Base-by-base conservation (phyloP, 2,329 filamentous ascomycete genomes). In the Fonsecaea monophora region DNA sequence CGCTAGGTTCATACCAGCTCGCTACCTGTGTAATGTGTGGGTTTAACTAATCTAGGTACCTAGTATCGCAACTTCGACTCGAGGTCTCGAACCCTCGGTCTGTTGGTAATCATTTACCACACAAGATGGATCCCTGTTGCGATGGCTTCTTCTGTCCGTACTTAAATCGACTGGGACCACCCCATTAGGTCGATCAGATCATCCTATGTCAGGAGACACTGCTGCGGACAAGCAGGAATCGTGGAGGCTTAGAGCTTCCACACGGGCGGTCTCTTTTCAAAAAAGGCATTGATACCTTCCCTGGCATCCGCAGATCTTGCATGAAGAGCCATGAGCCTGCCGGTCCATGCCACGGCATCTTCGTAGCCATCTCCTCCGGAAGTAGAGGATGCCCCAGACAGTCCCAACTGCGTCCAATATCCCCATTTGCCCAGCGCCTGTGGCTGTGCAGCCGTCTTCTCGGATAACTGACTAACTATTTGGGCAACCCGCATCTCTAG, bases 401-500 rank as follows among this genome's bases (percentile, higher is more conserved):
- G 54, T n/a, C 59, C 60, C 38, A 71, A 15, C 25, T 73, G 71
- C 18, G 71, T 73, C 68, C 68, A 73, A 40, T 70, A 73, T 25
- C 64, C 71, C 71, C 71, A 73, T 62, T 73, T 73, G 12, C 71
- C 71, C 13, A 73, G 58, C 15, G 71, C 71, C 40, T 70, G 70
- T 18, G 71, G 67, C 57, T 73, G 71, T 13, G 59, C 68, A 1
- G 70, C 68, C 8, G 63, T 69, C 12, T 62, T 63, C 38, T 69
- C 65, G 18, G 68, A 45, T n/a, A 73, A 62, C 55, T 67, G 66
- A 30, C 64, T 50, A 15, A 70, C 67, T 21, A 71, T 70, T 30
- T 64, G 53, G 5, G 63, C 67, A 2, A 73, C 60, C 34, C 71
- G 59, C 42, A 64, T 63, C 55, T 73, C 71, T 12, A 73, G 65